Evolutionary conservation across 805 yeast species (phyloP).

Genomic region (Grigorovia jiainica): DNA sequence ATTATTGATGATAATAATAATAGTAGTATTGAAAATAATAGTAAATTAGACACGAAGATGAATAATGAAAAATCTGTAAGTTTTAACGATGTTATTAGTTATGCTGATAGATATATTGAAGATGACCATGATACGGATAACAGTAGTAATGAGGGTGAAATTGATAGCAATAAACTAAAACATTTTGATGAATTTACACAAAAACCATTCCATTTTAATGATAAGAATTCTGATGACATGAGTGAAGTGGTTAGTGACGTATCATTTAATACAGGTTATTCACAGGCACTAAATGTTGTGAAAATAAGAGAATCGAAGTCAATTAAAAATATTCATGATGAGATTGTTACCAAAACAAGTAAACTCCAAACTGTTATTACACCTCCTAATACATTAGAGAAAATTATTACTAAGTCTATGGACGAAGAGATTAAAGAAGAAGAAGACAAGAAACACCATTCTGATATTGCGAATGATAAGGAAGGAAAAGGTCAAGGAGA

Average conservation of each 20-base stretch:
- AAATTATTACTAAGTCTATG: background rate
- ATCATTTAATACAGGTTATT: constrained; percentile 23
- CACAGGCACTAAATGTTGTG: constrained; percentile 21
- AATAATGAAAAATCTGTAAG: constrained; percentile 24
- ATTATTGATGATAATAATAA: constrained; percentile 6
- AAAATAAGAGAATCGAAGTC: constrained; percentile 14
- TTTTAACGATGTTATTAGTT: constrained; percentile 27
- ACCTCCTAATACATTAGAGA: background rate
- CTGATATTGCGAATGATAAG: no score
- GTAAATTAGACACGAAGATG: background rate
- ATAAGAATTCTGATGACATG: constrained; percentile 9
- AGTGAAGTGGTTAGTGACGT: constrained; percentile 28
- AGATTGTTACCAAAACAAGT: background rate
- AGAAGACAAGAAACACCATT: background rate
- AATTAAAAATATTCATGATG: constrained; percentile 4
- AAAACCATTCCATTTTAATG: constrained; percentile 22
- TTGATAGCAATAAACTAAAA: constrained; percentile 5
- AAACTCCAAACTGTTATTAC: background rate
- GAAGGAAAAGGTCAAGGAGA: background rate
- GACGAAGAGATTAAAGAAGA: constrained; percentile 6
- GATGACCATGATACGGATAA: constrained; percentile 19
- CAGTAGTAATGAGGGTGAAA: constrained; percentile 2
- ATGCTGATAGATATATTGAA: constrained; percentile 25
- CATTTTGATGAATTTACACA: constrained; percentile 31
- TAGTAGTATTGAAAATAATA: constrained; percentile 2